A percentile compares a stretch with the other conserved stretches of the same genome.
Conservation (phyloP, 768 basidiomycete genomes). For the Serendipita indica region DNA sequence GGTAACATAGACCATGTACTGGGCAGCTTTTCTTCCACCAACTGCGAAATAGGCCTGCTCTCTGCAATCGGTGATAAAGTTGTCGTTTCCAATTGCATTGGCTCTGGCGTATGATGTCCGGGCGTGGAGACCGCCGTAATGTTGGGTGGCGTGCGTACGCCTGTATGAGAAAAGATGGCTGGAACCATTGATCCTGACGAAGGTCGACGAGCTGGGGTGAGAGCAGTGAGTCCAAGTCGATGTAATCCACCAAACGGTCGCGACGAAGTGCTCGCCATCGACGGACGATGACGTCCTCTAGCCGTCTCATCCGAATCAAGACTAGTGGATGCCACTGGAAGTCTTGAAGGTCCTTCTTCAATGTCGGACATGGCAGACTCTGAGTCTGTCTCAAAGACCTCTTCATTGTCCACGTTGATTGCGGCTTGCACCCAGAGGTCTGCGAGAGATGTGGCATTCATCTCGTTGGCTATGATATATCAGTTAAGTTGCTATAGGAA, state of each 20-base stretch:
- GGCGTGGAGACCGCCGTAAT: constrained; percentile 30
- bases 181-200: constrained; percentile 41
- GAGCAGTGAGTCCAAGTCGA: neutral
- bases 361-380: constrained; percentile 25
- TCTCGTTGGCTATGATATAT: constrained; percentile 57
- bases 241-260: neutral
- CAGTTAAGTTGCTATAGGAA: neutral
- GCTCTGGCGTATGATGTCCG: constrained; percentile 41
- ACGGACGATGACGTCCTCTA: neutral
- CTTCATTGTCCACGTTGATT: constrained; percentile 85
- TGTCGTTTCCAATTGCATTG: constrained; percentile 22
- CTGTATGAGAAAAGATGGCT: constrained; percentile 70
- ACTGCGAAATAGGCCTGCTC: constrained; percentile 14
- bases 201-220: constrained; percentile 7
- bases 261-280: constrained; percentile 5
- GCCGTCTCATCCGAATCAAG: constrained; percentile 14
- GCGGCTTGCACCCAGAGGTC: constrained; percentile 97
- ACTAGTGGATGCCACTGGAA: constrained; percentile 16
- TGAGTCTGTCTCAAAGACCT: constrained; percentile 50
- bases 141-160: constrained; percentile 63
- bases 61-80: constrained; percentile 20
- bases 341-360: constrained; percentile 17
- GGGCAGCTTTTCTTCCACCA: constrained; percentile 38
- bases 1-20: constrained; percentile 66
- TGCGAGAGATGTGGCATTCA: constrained; percentile 84